A percentile compares a stretch with the other conserved stretches of the same genome.
Evolutionary conservation across 306 rosid genomes (phyloP).

Genomic region (Corylus americana): DNA sequence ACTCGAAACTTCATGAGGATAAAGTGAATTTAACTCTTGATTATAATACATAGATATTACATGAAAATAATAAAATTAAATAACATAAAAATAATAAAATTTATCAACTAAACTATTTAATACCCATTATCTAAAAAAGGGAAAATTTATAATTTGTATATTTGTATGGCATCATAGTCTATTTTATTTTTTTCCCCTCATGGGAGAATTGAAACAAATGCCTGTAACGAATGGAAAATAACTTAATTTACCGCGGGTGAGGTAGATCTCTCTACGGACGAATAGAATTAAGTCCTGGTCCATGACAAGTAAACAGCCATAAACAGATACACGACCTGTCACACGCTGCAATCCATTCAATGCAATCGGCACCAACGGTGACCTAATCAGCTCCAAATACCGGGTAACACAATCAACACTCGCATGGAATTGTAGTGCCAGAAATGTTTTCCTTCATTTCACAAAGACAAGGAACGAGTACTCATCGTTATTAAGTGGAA

Average conservation of each 20-base stretch:
- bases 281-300: background rate
- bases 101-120: too few relatives aligned
- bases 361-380: background rate
- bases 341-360: background rate
- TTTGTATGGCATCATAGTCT: too few relatives aligned
- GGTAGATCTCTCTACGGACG: background rate
- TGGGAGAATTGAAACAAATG: too few relatives aligned
- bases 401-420: background rate
- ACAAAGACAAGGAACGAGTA: constrained; percentile 14
- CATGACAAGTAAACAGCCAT: background rate
- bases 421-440: background rate
- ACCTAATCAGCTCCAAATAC: background rate
- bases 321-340: background rate
- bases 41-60: too few relatives aligned
- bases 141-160: too few relatives aligned
- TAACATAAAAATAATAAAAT: too few relatives aligned
- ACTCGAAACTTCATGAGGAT: too few relatives aligned
- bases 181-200: too few relatives aligned
- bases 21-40: too few relatives aligned
- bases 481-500: constrained; percentile 35
- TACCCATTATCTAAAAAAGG: too few relatives aligned
- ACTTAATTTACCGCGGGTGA: background rate
- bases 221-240: background rate
- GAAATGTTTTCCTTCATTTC: background rate
- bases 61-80: too few relatives aligned